Percentiles rank a stretch among this genome's conserved stretches.
phyloP scores from a whole-genome alignment of 208 protist species.

The Trichomonas gallinae region DNA sequence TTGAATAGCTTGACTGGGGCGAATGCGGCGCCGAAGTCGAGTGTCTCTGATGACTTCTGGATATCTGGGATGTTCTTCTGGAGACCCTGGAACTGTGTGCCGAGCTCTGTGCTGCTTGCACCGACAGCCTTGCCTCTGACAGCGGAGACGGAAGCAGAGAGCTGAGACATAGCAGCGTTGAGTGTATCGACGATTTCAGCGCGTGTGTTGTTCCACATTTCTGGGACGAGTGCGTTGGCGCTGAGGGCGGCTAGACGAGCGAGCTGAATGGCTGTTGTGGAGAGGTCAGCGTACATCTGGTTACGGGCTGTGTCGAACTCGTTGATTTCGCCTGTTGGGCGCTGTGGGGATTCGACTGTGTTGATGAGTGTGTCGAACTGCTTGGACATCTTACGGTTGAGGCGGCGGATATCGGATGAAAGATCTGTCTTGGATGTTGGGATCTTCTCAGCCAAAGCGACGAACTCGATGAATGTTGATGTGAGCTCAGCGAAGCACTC shows the following conservation, averaged over 20 bases:
- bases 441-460: background rate
- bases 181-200: background rate
- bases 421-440: background rate
- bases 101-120: background rate
- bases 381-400: background rate
- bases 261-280: background rate
- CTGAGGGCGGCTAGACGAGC: background rate
- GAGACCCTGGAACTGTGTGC: background rate
- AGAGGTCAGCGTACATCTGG: background rate
- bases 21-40: background rate
- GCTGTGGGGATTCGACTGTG: background rate
- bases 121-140: background rate
- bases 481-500: background rate
- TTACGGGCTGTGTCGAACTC: background rate
- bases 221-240: background rate
- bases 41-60: background rate
- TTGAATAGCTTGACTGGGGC: background rate
- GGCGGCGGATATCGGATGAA: background rate
- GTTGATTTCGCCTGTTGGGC: background rate
- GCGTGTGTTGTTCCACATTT: background rate
- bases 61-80: background rate
- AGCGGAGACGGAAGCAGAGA: background rate
- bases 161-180: background rate
- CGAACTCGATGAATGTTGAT: background rate
- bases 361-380: background rate